Evolutionary conservation across 2,329 filamentous ascomycete species (phyloP), one percentile per base, ranked within the genome.

Genomic region (Nannizziopsis arthrosporioides): DNA sequence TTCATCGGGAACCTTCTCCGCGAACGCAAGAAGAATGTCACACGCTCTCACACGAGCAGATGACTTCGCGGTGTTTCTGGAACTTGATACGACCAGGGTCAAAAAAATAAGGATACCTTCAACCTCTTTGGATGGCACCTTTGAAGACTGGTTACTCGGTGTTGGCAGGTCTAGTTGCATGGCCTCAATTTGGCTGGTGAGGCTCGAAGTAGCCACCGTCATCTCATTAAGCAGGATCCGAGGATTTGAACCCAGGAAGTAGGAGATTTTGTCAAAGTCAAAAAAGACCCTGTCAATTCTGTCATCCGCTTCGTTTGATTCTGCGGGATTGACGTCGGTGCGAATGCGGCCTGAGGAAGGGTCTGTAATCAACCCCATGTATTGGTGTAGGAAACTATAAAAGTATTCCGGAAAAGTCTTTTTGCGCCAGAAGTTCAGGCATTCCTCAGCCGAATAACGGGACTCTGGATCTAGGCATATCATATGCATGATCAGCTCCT

Each of bases 191-290:
- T 58, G 57, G 3, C 62, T 61, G 0, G 64, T 63, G 17, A 64
- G 56, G 40, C 62, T 60, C 12, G 63, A 61, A 45, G 59, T 62
- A 3, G 58, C 56, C 44, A 53, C 48, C 35, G 61, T 61, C 12
- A 62, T 64, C 41, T 57, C 57, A 49, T 61, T 54, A 34, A 58
- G 59, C 51, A 47, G 55, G 30, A 65, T 59, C 36, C 73, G 73
- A 38, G 80, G 72, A 22, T 78, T 76, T 52, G 87, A 87, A 11
- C 86, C 89, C 1, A 98, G 74, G 50, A 94, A 93, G 61, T 93
- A 94, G 0, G 90, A 88, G 45, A 98, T 94, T 64, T 96, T 98
- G 64, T 98, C 92, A 67, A 95, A 96, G 61, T 98, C 92, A 56
- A 85, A 80, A 60, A 85, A 96, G 0, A 98, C 82, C 38, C 88